Evolutionary conservation across 768 basidiomycete species (phyloP).

Genomic region (Boletellus sp.): DNA sequence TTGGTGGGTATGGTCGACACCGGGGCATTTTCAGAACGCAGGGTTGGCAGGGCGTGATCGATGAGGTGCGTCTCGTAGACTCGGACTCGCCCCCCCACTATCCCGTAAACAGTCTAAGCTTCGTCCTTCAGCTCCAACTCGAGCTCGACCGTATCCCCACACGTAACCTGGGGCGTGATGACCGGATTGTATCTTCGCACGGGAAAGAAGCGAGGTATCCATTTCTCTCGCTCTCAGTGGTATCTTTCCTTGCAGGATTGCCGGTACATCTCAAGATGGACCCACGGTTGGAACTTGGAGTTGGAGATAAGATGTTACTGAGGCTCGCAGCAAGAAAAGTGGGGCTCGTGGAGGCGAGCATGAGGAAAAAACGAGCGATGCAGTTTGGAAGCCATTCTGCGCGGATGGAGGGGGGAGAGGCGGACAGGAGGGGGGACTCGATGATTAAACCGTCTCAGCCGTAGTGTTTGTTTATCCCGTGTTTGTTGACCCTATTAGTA

Average conservation of each 20-base stretch:
- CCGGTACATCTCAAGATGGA: constrained; percentile 85
- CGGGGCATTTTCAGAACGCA: constrained; percentile 63
- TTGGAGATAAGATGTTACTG: constrained; percentile 88
- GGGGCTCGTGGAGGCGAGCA: constrained; percentile 73
- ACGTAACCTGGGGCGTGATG: constrained; percentile 91
- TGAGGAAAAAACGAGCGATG: constrained; percentile 89
- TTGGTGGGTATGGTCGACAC: constrained; percentile 93
- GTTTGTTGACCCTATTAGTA: constrained; percentile 15
- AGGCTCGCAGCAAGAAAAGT: constrained; percentile 65
- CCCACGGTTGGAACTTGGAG: constrained; percentile 64
- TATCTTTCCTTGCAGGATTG: constrained; percentile 70
- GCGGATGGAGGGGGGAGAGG: constrained; percentile 66
- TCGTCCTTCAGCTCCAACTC: constrained; percentile 66
- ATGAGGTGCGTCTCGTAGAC: constrained; percentile 54
- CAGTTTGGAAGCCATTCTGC: constrained; percentile 93
- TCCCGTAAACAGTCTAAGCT: not conserved
- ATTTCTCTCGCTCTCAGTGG: constrained; percentile 77
- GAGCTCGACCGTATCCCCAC: constrained; percentile 84
- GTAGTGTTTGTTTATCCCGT: constrained; percentile 21
- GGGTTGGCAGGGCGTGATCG: constrained; percentile 74
- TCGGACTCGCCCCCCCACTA: not conserved
- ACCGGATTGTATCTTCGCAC: constrained; percentile 86
- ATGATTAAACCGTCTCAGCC: constrained; percentile 13
- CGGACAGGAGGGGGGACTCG: constrained; percentile 48
- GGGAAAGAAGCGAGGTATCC: constrained; percentile 93